Evolutionary conservation across 805 yeast genomes (phyloP).

Genomic region (Ogataea allantospora): DNA sequence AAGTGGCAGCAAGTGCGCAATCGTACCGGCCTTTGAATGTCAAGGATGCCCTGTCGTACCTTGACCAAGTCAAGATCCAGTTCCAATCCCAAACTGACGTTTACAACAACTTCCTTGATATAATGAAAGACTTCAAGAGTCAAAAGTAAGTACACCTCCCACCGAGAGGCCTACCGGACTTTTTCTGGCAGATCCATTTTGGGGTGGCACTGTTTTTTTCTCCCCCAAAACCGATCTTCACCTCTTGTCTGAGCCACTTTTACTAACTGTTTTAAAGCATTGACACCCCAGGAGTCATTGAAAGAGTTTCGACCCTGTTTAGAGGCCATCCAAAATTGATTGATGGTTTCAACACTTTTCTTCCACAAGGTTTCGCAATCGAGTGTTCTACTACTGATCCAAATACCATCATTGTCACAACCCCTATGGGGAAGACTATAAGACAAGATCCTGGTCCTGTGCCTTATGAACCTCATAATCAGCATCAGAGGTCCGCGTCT

Average conservation of each 20-base stretch:
- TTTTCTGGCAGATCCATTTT: conserved; percentile 4
- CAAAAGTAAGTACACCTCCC: conserved; percentile 55
- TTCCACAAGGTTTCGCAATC: conserved; percentile 94
- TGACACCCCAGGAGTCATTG: conserved; percentile 98
- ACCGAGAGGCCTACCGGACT: conserved; percentile 1
- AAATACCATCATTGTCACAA: conserved; percentile 88
- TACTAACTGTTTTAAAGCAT: conserved; percentile 42
- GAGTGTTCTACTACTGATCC: conserved; percentile 94
- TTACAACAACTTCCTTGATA: conserved; percentile 92
- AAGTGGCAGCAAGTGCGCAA: conserved; percentile 26
- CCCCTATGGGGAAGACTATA: conserved; percentile 88
- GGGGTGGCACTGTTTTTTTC: conserved; percentile 6
- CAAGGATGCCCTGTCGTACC: conserved; percentile 90
- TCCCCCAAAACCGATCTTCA: conserved; percentile 6
- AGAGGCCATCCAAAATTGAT: conserved; percentile 91
- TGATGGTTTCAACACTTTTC: conserved; percentile 95
- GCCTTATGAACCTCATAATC: conserved; percentile 29
- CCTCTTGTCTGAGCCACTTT: conserved; percentile 14
- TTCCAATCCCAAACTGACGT: conserved; percentile 92
- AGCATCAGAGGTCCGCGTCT: conserved; percentile 25
- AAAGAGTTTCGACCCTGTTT: conserved; percentile 86
- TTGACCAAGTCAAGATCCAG: conserved; percentile 93
- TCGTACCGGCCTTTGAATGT: conserved; percentile 83
- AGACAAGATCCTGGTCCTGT: conserved; percentile 52
- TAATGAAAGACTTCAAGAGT: conserved; percentile 98